Conservation (phyloP, 768 basidiomycete species). For the Suillus decipiens region DNA sequence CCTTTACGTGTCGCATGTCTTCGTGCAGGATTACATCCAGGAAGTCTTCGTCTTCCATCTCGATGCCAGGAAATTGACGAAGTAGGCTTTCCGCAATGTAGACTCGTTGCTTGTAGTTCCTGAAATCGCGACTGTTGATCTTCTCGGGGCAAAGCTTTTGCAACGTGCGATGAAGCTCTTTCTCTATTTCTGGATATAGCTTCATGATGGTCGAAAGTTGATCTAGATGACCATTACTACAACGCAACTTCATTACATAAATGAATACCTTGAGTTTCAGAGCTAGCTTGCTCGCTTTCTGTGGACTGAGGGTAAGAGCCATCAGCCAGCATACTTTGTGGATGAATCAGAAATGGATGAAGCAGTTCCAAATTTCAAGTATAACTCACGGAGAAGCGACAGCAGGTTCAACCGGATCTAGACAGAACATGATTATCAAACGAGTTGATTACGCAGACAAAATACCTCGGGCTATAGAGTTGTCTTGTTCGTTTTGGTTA, state of each 20-base stretch:
- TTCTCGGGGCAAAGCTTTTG: background rate
- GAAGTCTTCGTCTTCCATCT: constrained; percentile 1
- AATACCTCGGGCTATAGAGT: constrained; percentile 12
- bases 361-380: background rate
- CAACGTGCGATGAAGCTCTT: constrained; percentile 3
- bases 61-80: background rate
- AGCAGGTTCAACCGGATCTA: constrained; percentile 15
- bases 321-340: background rate
- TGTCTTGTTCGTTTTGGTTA: background rate
- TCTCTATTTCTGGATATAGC: constrained; percentile 19
- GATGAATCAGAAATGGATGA: background rate
- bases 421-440: background rate
- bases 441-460: background rate
- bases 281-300: background rate
- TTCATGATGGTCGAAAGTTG: constrained; percentile 9
- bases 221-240: constrained; percentile 10
- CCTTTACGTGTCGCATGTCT: constrained; percentile 6
- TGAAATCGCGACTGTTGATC: constrained; percentile 18
- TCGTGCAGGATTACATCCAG: constrained; percentile 11
- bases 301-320: no score
- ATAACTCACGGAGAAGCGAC: background rate
- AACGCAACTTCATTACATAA: background rate
- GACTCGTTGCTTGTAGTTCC: constrained; percentile 19
- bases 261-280: constrained; percentile 1
- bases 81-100: constrained; percentile 13